A percentile compares a stretch with the other conserved stretches of the same genome.
These are phyloP conservation scores for Mucor velutinosus DNA, from an alignment of 371 early-diverging fungal genomes.

Conservation along the genomic window DNA sequence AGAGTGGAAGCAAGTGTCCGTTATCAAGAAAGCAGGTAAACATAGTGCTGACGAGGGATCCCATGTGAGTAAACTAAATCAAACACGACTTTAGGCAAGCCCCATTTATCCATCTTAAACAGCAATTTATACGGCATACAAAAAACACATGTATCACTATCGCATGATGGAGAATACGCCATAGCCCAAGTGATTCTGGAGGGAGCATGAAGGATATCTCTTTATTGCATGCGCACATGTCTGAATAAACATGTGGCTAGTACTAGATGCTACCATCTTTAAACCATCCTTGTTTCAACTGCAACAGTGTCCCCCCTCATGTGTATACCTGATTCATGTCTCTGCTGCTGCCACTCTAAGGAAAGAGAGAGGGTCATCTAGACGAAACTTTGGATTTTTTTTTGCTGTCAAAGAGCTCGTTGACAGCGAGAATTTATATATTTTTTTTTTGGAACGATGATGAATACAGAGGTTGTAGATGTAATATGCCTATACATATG, in stretches of 20 bases:
- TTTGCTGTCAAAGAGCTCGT: no score
- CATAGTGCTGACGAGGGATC: neutral
- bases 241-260: neutral
- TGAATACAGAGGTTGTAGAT: no score
- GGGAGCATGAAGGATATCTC: neutral
- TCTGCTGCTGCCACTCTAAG: no score
- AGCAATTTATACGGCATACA: slow-evolving; percentile 35
- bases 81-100: slow-evolving; percentile 44
- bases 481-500: no score
- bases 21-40: slow-evolving; percentile 50
- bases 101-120: slow-evolving; percentile 43
- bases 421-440: no score
- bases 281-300: no score
- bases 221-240: neutral
- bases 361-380: no score
- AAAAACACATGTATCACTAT: slow-evolving; percentile 57
- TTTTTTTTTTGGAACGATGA: no score
- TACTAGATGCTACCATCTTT: no score
- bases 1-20: slow-evolving; percentile 69
- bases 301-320: no score
- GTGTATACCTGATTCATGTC: no score
- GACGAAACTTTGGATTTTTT: no score
- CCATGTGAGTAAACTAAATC: neutral
- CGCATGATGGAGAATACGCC: slow-evolving; percentile 71
- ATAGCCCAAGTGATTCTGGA: slow-evolving; percentile 68